These are phyloP conservation scores for Ustilago loliicola DNA, from an alignment of 1,284 basidiomycete species.

Conservation along the genomic window DNA sequence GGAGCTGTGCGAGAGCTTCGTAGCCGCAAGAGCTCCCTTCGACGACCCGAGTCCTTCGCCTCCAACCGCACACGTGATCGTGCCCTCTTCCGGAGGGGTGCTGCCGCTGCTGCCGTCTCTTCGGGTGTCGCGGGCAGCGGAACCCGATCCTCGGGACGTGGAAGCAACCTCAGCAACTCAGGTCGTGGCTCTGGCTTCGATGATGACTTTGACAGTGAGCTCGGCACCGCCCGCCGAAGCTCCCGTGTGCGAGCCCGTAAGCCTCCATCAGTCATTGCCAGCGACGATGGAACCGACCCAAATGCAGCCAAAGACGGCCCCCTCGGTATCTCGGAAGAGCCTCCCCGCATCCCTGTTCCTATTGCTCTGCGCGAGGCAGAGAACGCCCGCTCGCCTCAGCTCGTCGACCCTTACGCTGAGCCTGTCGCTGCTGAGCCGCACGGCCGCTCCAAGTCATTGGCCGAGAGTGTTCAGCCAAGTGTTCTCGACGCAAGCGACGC, in stretches of 20 bases:
- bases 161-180: constrained; percentile 33
- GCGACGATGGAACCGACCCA: constrained; percentile 31
- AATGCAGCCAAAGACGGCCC: neutral
- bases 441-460: constrained; percentile 39
- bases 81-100: constrained; percentile 25
- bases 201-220: constrained; percentile 49
- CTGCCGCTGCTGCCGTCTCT: constrained; percentile 29
- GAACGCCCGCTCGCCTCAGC: constrained; percentile 48
- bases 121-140: constrained; percentile 27
- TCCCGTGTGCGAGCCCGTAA: constrained; percentile 23
- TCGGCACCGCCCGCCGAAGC: constrained; percentile 24
- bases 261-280: constrained; percentile 35
- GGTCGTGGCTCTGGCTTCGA: constrained; percentile 35
- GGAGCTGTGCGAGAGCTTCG: constrained; percentile 51
- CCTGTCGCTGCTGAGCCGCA: constrained; percentile 16
- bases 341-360: constrained; percentile 33
- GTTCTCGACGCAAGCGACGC: constrained; percentile 46
- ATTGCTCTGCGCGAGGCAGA: constrained; percentile 52
- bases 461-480: constrained; percentile 50
- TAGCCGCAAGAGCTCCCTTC: constrained; percentile 44
- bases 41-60: constrained; percentile 16
- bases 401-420: constrained; percentile 40
- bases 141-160: constrained; percentile 24
- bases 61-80: constrained; percentile 21
- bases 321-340: constrained; percentile 17